Evolutionary conservation across 371 early-diverging fungal genomes (phyloP).

Genomic region (Mucor racemosus): DNA sequence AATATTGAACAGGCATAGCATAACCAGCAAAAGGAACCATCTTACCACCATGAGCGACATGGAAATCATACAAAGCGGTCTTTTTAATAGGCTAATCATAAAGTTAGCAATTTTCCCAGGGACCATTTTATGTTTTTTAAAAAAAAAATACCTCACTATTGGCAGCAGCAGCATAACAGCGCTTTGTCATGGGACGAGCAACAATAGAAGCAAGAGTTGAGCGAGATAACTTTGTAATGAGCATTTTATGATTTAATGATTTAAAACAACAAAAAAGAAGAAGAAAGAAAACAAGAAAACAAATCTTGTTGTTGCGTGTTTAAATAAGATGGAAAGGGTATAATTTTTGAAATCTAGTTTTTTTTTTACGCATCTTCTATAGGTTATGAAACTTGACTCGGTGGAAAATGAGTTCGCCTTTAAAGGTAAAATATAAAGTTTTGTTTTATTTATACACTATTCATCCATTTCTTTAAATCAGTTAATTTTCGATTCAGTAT

Average conservation of each 20-base stretch:
- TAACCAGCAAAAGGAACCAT: conserved; percentile 98
- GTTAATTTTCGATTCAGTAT: conserved; percentile 59
- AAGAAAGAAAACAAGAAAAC: conserved; percentile 15
- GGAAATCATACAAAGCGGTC: conserved; percentile 93
- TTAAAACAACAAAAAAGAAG: conserved; percentile 15
- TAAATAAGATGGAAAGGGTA: not conserved
- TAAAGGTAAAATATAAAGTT: conserved; percentile 12
- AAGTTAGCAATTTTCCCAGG: not conserved
- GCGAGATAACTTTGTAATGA: conserved; percentile 24
- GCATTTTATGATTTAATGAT: conserved; percentile 10
- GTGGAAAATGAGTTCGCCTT: conserved; percentile 34
- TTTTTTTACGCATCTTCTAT: conserved; percentile 35
- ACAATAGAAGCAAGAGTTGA: conserved; percentile 24
- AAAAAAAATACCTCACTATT: conserved; percentile 29
- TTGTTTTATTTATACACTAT: conserved; percentile 11
- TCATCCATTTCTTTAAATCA: conserved; percentile 61
- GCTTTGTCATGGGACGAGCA: conserved; percentile 26
- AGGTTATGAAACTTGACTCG: conserved; percentile 50
- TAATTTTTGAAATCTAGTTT: conserved; percentile 18
- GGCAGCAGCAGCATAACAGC: conserved; percentile 41
- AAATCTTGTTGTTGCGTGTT: not conserved
- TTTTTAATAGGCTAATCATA: conserved; percentile 55
- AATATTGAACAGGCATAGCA: conserved; percentile 94
- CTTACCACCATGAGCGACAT: conserved; percentile 89
- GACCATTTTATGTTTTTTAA: too few species aligned